Evolutionary conservation across 2,329 filamentous ascomycete genomes (phyloP).

Genomic region (Metarhizium robertsii): DNA sequence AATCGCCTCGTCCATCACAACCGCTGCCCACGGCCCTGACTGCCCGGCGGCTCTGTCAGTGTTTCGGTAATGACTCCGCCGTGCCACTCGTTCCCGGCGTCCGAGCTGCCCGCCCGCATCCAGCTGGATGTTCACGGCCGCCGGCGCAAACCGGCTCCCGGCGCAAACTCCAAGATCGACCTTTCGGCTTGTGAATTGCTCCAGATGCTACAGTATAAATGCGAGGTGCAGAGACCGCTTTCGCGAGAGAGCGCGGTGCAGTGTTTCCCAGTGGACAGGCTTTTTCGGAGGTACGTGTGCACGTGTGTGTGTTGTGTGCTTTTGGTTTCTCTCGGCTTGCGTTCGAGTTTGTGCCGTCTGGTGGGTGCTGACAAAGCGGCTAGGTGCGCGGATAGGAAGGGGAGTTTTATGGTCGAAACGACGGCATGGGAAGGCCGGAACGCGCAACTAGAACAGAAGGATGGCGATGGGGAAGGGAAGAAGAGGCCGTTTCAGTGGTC

Average conservation of each 20-base stretch:
- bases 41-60: too few relatives aligned
- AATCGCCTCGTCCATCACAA: constrained; percentile 27
- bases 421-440: constrained; percentile 48
- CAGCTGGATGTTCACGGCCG: constrained; percentile 40
- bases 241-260: constrained; percentile 35
- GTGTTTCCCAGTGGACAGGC: constrained; percentile 48
- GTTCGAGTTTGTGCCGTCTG: neutral
- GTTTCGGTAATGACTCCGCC: constrained; percentile 44
- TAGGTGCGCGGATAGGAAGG: constrained; percentile 50
- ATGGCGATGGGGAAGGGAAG: neutral
- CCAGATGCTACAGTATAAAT: constrained; percentile 52
- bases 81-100: constrained; percentile 43
- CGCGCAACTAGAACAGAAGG: neutral
- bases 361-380: constrained; percentile 5
- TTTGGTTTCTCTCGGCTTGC: neutral
- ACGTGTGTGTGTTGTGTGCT: constrained; percentile 16
- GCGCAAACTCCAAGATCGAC: constrained; percentile 31
- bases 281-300: constrained; percentile 44
- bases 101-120: constrained; percentile 37
- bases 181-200: constrained; percentile 46
- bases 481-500: constrained; percentile 22
- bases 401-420: constrained; percentile 52
- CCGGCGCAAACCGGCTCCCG: constrained; percentile 39
- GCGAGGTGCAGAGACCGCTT: constrained; percentile 41
- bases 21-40: neutral